Conservation (phyloP, 2,329 filamentous ascomycete species). For the Pezicula radicicola region DNA sequence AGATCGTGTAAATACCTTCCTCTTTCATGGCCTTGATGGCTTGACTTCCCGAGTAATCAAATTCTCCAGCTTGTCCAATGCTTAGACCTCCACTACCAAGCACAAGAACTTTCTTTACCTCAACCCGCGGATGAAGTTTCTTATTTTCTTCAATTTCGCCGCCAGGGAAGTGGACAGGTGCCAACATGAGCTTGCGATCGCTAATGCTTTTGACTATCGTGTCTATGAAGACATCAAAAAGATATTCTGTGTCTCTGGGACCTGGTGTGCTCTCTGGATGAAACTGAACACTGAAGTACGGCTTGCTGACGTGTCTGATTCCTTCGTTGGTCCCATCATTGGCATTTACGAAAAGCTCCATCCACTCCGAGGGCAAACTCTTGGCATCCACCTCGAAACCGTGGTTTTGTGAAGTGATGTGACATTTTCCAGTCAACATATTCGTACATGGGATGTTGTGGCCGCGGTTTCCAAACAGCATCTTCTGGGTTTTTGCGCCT, state of each 20-base stretch:
- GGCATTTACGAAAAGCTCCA: slow-evolving; percentile 94
- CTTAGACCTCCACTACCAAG: slow-evolving; percentile 92
- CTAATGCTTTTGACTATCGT: slow-evolving; percentile 72
- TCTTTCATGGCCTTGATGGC: slow-evolving; percentile 98
- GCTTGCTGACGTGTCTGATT: slow-evolving; percentile 80
- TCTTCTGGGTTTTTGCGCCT: slow-evolving; percentile 83
- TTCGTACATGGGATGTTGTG: slow-evolving; percentile 98
- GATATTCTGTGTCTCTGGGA: slow-evolving; percentile 90
- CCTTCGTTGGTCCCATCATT: slow-evolving; percentile 98
- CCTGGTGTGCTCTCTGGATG: slow-evolving; percentile 97
- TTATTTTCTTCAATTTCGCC: slow-evolving; percentile 78
- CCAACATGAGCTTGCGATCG: slow-evolving; percentile 62
- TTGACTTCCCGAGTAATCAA: slow-evolving; percentile 97
- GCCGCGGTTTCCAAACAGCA: slow-evolving; percentile 99
- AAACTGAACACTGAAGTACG: slow-evolving; percentile 99
- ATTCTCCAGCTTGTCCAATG: slow-evolving; percentile 97
- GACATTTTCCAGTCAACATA: slow-evolving; percentile 91
- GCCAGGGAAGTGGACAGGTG: slow-evolving; percentile 83
- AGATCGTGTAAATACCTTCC: slow-evolving; percentile 94
- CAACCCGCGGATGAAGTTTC: slow-evolving; percentile 71
- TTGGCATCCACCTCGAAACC: slow-evolving; percentile 87
- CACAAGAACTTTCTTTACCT: slow-evolving; percentile 91
- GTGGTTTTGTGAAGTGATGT: slow-evolving; percentile 99
- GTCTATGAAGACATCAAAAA: slow-evolving; percentile 95
- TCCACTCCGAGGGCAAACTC: slow-evolving; percentile 76